A percentile compares a stretch with the other conserved stretches of the same genome.
Evolutionary conservation across 2,329 filamentous ascomycete genomes (phyloP).

Genomic region (Purpureocillium lavendulum): DNA sequence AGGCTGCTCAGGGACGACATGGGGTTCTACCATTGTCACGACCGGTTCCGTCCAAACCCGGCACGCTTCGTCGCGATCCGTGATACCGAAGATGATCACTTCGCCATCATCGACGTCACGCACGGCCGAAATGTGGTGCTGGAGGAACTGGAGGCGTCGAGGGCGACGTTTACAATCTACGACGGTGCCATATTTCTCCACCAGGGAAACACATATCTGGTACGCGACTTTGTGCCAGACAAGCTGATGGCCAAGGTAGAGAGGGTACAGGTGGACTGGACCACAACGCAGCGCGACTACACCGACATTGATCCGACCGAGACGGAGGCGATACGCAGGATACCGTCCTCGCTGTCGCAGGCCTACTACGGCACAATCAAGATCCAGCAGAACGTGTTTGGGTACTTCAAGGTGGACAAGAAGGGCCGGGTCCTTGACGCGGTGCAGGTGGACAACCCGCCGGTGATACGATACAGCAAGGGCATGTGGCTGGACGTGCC

Average conservation of each 20-base stretch:
- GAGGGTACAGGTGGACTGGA: conserved; percentile 89
- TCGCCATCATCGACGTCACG: conserved; percentile 85
- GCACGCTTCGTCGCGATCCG: conserved; percentile 80
- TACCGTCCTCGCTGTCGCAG: conserved; percentile 51
- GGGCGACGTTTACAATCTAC: conserved; percentile 94
- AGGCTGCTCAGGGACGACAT: conserved; percentile 64
- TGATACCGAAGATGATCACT: conserved; percentile 82
- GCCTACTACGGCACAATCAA: conserved; percentile 84
- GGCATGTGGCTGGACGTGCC: conserved; percentile 97
- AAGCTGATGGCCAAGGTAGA: conserved; percentile 79
- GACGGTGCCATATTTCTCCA: conserved; percentile 96
- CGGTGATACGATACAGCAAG: conserved; percentile 75
- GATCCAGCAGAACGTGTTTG: conserved; percentile 83
- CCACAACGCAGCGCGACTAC: conserved; percentile 83
- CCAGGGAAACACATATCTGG: conserved; percentile 86
- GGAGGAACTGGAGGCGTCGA: conserved; percentile 90
- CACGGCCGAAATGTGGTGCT: conserved; percentile 76
- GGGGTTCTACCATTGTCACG: conserved; percentile 85
- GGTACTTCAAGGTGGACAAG: conserved; percentile 95
- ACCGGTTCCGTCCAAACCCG: conserved; percentile 77
- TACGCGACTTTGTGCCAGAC: conserved; percentile 80
- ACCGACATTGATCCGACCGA: conserved; percentile 92
- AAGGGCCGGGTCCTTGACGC: conserved; percentile 81
- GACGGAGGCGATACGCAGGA: conserved; percentile 75
- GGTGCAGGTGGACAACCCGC: conserved; percentile 86